Evolutionary conservation across 2,329 filamentous ascomycete genomes (phyloP), one percentile per base, ranked within the genome.

Genomic region (Hypoxylon sp.): DNA sequence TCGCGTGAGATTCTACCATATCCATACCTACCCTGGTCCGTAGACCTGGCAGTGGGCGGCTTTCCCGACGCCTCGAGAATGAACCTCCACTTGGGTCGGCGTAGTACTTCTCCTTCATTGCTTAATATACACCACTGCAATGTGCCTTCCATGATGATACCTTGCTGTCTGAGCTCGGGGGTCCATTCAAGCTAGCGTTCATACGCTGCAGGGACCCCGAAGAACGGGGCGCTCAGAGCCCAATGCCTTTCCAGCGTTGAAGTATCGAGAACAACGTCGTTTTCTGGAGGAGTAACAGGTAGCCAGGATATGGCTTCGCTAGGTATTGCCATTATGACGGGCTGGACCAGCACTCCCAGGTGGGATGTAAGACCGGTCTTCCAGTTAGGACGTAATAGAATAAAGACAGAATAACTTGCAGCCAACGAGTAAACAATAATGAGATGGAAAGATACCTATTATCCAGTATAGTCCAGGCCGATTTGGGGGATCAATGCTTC

Each of bases 41-140:
- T 11, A 42, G 50, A 61, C 30, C 44, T 53, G 40, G 36, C 53
- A 53, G 40, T 30, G 44, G 51, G 64, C 61, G 61, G 64, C 61
- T 67, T 54, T 61, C 55, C 64, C 67, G 64, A 51, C 53, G 22
- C n/a, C 36, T 30, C 28, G n/a, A 8, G 20, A 38, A 50, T 30
- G 30, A 45, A 40, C 42, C 54, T 57, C 54, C 54, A 58, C 48
- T 55, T 30, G 11, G 30, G 26, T n/a, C 30, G 16, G 16, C 26
- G 45, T 16, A 52, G 30, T 45, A 36, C 11, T 24, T 24, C 18
- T 22, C 48, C 26, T 36, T 33, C 24, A 33, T 26, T 32, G 44
- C 18, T 55, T 54, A 14, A 38, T 26, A 16, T 48, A 58, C 57
- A 30, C 44, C 52, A 40, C 42, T 52, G 59, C 38, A 53, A 63